These are phyloP conservation scores for Lactuca sativa DNA, from an alignment of 129 eudicot species.

Conservation along the genomic window DNA sequence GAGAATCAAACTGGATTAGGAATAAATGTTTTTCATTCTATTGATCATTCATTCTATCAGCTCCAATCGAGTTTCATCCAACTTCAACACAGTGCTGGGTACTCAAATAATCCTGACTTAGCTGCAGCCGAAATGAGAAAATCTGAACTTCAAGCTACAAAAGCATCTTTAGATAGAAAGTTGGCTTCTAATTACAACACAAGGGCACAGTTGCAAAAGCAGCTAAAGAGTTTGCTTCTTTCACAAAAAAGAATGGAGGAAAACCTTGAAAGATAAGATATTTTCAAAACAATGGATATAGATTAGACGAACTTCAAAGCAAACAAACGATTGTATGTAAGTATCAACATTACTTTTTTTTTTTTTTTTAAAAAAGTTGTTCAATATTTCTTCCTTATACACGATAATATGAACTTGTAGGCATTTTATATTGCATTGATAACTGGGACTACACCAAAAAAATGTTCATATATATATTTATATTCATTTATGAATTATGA, in stretches of 20 bases:
- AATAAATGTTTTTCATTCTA: slow-evolving; percentile 5
- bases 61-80: slow-evolving; percentile 42
- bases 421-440: slow-evolving; percentile 11
- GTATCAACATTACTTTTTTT: neutral
- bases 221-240: slow-evolving; percentile 45
- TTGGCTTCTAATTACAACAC: slow-evolving; percentile 46
- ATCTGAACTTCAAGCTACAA: slow-evolving; percentile 45
- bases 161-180: slow-evolving; percentile 38
- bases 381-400: neutral
- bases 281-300: neutral
- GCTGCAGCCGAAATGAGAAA: slow-evolving; percentile 58
- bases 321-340: slow-evolving; percentile 13
- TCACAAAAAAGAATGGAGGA: slow-evolving; percentile 31
- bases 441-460: neutral
- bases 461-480: neutral
- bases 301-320: slow-evolving; percentile 12
- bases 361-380: neutral
- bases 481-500: neutral
- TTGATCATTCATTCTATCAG: slow-evolving; percentile 30
- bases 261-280: slow-evolving; percentile 13
- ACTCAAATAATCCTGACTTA: slow-evolving; percentile 36
- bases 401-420: slow-evolving; percentile 1
- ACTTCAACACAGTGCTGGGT: slow-evolving; percentile 42
- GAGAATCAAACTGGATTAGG: slow-evolving; percentile 11
- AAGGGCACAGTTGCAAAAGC: slow-evolving; percentile 51